Percentiles rank a stretch among this genome's conserved stretches.
Evolutionary conservation across 2,329 filamentous ascomycete genomes (phyloP).

Genomic region (Fusarium bactridioides): DNA sequence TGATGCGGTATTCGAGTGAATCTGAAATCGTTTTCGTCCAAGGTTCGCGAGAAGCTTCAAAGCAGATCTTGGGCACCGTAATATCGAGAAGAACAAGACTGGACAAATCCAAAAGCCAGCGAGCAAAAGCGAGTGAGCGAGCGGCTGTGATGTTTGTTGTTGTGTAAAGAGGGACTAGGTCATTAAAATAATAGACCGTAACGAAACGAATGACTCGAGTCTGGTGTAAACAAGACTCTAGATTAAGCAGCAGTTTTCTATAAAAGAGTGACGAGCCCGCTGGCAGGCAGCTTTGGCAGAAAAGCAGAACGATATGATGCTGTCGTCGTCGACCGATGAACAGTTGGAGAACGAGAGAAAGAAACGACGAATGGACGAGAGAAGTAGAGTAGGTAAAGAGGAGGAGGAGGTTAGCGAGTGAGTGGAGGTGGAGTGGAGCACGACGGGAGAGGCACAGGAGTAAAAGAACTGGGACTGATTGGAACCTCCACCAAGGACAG

Average conservation of each 20-base stretch:
- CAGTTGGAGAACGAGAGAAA: slow-evolving; percentile 42
- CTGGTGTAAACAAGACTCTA: slow-evolving; percentile 31
- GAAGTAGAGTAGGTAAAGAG: slow-evolving; percentile 41
- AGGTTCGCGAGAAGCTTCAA: slow-evolving; percentile 21
- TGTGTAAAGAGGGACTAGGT: slow-evolving; percentile 38
- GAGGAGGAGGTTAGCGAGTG: slow-evolving; percentile 28
- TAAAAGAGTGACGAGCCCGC: slow-evolving; percentile 60
- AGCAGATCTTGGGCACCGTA: slow-evolving; percentile 15
- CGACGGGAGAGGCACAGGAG: slow-evolving; percentile 35
- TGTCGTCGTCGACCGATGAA: slow-evolving; percentile 48
- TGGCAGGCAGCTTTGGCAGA: slow-evolving; percentile 55
- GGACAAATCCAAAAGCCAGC: slow-evolving; percentile 32
- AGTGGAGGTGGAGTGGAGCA: slow-evolving; percentile 28
- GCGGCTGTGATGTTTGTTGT: slow-evolving; percentile 29
- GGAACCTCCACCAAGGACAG: slow-evolving; percentile 17
- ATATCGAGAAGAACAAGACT: slow-evolving; percentile 8
- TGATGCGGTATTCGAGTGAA: slow-evolving; percentile 15
- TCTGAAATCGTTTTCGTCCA: slow-evolving; percentile 36
- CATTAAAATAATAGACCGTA: slow-evolving; percentile 33
- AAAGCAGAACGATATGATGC: slow-evolving; percentile 30
- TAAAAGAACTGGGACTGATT: background rate
- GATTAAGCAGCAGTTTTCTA: slow-evolving; percentile 35
- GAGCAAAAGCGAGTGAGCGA: slow-evolving; percentile 26
- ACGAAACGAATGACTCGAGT: slow-evolving; percentile 37
- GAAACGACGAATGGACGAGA: slow-evolving; percentile 45